Conservation (phyloP, 768 basidiomycete genomes). For the Boletus rex-veris region DNA sequence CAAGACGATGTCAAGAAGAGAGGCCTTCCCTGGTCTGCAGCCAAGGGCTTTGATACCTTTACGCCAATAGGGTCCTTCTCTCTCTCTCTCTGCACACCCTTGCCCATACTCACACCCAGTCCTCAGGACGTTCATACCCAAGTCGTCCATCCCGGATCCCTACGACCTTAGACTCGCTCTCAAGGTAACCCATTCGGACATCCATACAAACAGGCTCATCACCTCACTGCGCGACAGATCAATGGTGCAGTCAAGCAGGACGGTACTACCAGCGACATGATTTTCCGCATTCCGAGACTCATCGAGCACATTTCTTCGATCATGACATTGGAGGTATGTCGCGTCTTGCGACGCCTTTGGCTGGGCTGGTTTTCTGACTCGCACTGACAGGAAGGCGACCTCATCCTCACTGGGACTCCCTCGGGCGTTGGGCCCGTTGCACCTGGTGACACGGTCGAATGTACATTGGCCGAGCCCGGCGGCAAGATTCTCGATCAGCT, state of each 20-base stretch:
- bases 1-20: constrained; percentile 91
- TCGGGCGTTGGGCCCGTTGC: constrained; percentile 79
- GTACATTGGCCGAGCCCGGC: constrained; percentile 53
- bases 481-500: constrained; percentile 60
- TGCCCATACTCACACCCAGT: background rate
- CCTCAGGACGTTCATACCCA: constrained; percentile 76
- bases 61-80: constrained; percentile 75
- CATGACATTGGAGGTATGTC: constrained; percentile 87
- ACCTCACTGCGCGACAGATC: constrained; percentile 46
- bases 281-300: constrained; percentile 83
- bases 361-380: background rate
- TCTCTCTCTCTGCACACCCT: background rate
- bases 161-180: constrained; percentile 74
- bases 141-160: constrained; percentile 61
- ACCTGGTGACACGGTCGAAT: constrained; percentile 78
- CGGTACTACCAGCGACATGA: constrained; percentile 85
- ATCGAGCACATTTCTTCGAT: constrained; percentile 92
- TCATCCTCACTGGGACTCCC: constrained; percentile 91
- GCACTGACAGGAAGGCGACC: constrained; percentile 71
- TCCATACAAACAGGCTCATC: background rate
- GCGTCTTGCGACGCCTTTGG: background rate
- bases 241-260: constrained; percentile 83
- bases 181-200: constrained; percentile 45
- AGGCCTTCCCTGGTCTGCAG: constrained; percentile 96
- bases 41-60: constrained; percentile 97